Base-by-base conservation (phyloP, 345 rosid species). In the Gossypium arboreum region DNA sequence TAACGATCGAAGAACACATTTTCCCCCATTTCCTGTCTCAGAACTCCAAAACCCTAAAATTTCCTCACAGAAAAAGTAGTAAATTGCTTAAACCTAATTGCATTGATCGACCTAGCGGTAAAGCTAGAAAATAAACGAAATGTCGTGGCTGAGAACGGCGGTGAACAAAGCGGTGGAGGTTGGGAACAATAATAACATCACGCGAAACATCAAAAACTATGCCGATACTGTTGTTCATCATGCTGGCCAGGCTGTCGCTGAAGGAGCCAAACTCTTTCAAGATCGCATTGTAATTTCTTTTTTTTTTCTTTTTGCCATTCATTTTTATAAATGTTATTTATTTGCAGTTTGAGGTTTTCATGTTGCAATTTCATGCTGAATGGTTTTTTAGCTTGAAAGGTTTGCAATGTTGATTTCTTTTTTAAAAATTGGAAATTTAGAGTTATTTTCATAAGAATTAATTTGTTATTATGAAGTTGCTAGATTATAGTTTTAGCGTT, bases 221-320 rank as follows among this genome's bases (percentile, higher is more conserved):
- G 97, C 98, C 44, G 99, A 95, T 86, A 72, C 95, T 83, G 97
- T 95, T 81, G 98, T 91, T 69, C 98, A 94, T 15, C 98, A 92
- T 11, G 99, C 99, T 25, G 99, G 98, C 7, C 98, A 93, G 75
- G 97, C 98, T 78, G 97, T 95, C 58, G 92, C 92, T 17, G 99
- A 87, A 80, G 99, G 99, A 73, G 97, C 99, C 77, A 95, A 93
- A 87, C 85, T 95, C 84, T 71, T 95, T 62, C 99, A 95, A 69
- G 98, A 95, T 85, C 95, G 97, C 78, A 89, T 95, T 76, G 99
- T 94, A 85, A 85, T 50, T 64, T 73, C 78, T 60, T 18, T 75
- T 18, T 48, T 39, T 25, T 25, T 2, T 25, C 2, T 25, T 72
- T 27, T 67, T 4, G 1, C 3, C 12, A 4, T 59, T 73, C 11